Base-by-base conservation (phyloP, 805 yeast genomes). In the Spathaspora girioi region DNA sequence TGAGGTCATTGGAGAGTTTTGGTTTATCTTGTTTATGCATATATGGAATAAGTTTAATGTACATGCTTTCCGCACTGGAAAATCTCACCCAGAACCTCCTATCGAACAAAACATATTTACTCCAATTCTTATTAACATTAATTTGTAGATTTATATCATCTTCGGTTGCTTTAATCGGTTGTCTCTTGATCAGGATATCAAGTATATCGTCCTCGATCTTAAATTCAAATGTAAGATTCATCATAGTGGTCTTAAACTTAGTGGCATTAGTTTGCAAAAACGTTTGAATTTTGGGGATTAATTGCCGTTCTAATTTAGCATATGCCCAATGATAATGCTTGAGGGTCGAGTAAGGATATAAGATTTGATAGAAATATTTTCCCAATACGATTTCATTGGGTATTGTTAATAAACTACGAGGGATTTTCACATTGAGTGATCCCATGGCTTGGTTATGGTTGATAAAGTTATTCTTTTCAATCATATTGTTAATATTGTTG, bases 301-400 rank as follows among this genome's bases (percentile, higher is more conserved):
- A 60, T 5, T 56, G 63, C 23, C 74, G 51, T 44, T 70, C 70
- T 15, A 73, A 43, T 51, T 67, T 72, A 15, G 78, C 71, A 50
- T 70, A 74, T 2, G 66, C 55, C 75, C 75, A 74, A 54, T 73
- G 70, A 52, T 66, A 70, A 45, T 70, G 67, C 45, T 63, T 65
- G 1, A 69, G 58, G 0, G 76, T 59, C 1, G 76, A 67, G 3
- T 65, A 50, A 0, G 68, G 68, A 42, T 58, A 58, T 5, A 72
- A 53, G 3, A 45, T 44, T 17, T 60, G 56, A 52, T 57, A 73
- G 5, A 74, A 49, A 51, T 67, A 63, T 26, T 73, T 57, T 27
- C 74, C 64, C n/a, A 65, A 29, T 0, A 66, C 67, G 2, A 56
- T 23, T 6, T 27, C 50, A 47, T 59, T 55, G 7, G 54, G 55